Percentiles rank a stretch among this genome's conserved stretches.
phyloP scores from a whole-genome alignment of 2,329 filamentous ascomycete species.

The Alternaria sp. region DNA sequence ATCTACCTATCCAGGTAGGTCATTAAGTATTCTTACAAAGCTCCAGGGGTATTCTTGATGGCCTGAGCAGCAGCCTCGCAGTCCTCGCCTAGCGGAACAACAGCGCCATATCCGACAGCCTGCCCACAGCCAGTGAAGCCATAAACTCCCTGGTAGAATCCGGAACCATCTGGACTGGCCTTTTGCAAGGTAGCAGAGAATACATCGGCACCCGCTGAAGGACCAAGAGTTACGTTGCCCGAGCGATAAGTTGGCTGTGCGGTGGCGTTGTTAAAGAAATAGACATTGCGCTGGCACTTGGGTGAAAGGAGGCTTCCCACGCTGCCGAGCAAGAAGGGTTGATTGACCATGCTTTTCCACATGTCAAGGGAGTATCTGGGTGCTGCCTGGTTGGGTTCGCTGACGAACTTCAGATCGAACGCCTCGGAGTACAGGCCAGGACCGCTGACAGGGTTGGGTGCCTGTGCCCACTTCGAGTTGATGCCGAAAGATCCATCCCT shows the following conservation, averaged over 20 bases:
- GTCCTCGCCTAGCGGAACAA: constrained; percentile 13
- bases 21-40: neutral
- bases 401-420: constrained; percentile 13
- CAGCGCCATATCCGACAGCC: constrained; percentile 12
- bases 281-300: constrained; percentile 14
- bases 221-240: constrained; percentile 14
- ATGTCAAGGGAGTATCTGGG: constrained; percentile 4
- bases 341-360: constrained; percentile 14
- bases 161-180: constrained; percentile 6
- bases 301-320: neutral
- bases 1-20: neutral
- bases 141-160: constrained; percentile 3
- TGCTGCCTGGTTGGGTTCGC: neutral
- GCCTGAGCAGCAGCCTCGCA: constrained; percentile 13
- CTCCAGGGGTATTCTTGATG: constrained; percentile 6
- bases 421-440: constrained; percentile 14
- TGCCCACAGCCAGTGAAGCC: constrained; percentile 19
- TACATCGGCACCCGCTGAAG: constrained; percentile 5
- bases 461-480: constrained; percentile 12
- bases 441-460: constrained; percentile 7
- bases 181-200: constrained; percentile 3
- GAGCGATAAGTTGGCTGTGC: constrained; percentile 8
- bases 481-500: constrained; percentile 3
- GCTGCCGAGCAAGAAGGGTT: constrained; percentile 8
- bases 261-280: constrained; percentile 14